These are phyloP conservation scores for Vigna nakashimae DNA, from an alignment of 306 rosid genomes.

Conservation along the genomic window DNA sequence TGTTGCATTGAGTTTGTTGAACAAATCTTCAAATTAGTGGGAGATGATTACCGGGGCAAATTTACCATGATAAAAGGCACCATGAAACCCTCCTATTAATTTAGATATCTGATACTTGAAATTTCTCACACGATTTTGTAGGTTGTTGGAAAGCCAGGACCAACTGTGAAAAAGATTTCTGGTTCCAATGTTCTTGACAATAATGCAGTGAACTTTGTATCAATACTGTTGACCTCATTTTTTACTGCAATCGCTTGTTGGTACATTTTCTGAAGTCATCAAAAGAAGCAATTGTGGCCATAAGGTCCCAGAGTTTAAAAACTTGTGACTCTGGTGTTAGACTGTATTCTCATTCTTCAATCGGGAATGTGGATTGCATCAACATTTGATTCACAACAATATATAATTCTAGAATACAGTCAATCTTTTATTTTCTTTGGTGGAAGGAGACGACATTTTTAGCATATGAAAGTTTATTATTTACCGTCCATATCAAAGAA, in stretches of 20 bases:
- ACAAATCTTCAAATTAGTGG: background rate
- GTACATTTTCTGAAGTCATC: constrained; percentile 57
- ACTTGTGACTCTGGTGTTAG: constrained; percentile 28
- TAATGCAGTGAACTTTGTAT: constrained; percentile 83
- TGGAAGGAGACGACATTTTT: constrained; percentile 13
- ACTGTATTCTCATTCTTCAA: constrained; percentile 16
- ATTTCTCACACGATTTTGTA: constrained; percentile 43
- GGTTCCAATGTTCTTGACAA: constrained; percentile 82
- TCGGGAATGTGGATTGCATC: constrained; percentile 1
- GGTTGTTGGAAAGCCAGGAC: constrained; percentile 95
- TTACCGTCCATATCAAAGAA: constrained; percentile 18
- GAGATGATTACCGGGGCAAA: too few species aligned
- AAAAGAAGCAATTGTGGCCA: background rate
- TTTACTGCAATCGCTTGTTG: constrained; percentile 66
- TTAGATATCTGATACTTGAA: constrained; percentile 28
- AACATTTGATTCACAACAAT: constrained; percentile 23
- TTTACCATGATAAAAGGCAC: background rate
- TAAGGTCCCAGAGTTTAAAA: constrained; percentile 26
- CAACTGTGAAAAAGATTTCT: constrained; percentile 77
- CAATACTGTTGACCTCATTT: constrained; percentile 72
- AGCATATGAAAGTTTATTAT: background rate
- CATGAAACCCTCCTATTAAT: constrained; percentile 10
- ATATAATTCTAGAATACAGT: constrained; percentile 1
- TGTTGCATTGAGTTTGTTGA: constrained; percentile 13
- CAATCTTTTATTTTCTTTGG: background rate